These are phyloP conservation scores for Leccinum subfulvum DNA, from an alignment of 1,284 basidiomycete genomes.

Conservation along the genomic window DNA sequence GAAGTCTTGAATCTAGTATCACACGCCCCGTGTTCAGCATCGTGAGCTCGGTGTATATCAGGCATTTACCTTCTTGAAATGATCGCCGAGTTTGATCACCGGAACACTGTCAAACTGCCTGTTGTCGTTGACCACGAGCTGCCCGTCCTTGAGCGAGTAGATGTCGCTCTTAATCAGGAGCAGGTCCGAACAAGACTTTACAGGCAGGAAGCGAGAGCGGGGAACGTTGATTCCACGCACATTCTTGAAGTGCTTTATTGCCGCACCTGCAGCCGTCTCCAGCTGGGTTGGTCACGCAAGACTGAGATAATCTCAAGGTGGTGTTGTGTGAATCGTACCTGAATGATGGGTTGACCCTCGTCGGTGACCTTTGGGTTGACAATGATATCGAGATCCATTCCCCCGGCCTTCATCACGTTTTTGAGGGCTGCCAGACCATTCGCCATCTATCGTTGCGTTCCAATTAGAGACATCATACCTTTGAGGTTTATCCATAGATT, in stretches of 20 bases:
- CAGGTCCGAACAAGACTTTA: slow-evolving; percentile 87
- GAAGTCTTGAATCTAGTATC: slow-evolving; percentile 80
- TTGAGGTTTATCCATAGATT: slow-evolving; percentile 95
- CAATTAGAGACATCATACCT: slow-evolving; percentile 37
- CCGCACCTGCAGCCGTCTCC: slow-evolving; percentile 95
- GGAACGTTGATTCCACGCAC: slow-evolving; percentile 98
- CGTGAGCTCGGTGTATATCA: background rate
- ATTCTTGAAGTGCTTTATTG: slow-evolving; percentile 93
- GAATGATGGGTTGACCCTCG: slow-evolving; percentile 83
- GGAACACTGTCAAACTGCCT: slow-evolving; percentile 91
- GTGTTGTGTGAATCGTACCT: slow-evolving; percentile 33
- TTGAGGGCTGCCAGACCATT: slow-evolving; percentile 65
- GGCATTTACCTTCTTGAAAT: slow-evolving; percentile 66
- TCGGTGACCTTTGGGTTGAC: slow-evolving; percentile 90
- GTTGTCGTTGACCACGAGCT: slow-evolving; percentile 84
- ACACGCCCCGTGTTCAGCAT: background rate
- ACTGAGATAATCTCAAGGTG: slow-evolving; percentile 10
- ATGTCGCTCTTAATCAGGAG: slow-evolving; percentile 95
- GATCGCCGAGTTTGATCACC: slow-evolving; percentile 94
- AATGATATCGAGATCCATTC: slow-evolving; percentile 88
- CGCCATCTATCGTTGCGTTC: background rate
- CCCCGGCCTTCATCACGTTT: slow-evolving; percentile 87
- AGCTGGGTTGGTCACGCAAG: slow-evolving; percentile 53
- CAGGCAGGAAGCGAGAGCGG: slow-evolving; percentile 93
- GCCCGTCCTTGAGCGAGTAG: slow-evolving; percentile 92